Evolutionary conservation across 805 yeast genomes (phyloP), one percentile per base, ranked within the genome.

Genomic region (Myxozyma neotropica): DNA sequence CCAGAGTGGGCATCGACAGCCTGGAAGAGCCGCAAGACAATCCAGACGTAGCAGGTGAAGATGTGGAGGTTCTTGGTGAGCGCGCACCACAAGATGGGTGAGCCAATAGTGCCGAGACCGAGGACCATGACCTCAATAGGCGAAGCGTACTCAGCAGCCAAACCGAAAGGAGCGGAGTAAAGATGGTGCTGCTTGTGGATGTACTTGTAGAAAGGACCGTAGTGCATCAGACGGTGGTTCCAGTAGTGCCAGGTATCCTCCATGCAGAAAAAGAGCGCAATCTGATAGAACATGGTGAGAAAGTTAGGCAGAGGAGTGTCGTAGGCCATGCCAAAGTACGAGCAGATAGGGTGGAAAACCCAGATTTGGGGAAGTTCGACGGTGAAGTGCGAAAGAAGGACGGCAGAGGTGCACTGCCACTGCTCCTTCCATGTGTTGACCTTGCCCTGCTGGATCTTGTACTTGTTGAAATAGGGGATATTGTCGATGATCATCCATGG

Each of bases 1-100:
- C 98, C 99, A 12, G 97, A 91, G 75, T 93, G 99, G 26, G 97
- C 87, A 74, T 93, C 99, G 59, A 93, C 93, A 27, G 99, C 99
- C 80, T 93, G 99, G 79, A 88, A 86, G 68, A 93, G 82, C 75
- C 98, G 84, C 69, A 89, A 76, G 7, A 88, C 80, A 70, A 93
- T 87, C 98, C 98, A 93, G 57, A 84, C 66, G 71, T 89, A 85
- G 60, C 92, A 83, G n/a, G 98, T 93, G 78, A 89, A 86, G 69
- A 94, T 77, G 73, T 93, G 99, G 73, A 93, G 80, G 72, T 86
- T 77, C 58, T 85, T 82, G 45, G 94, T 84, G 72, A 87, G 77
- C 73, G 83, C 82, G 65, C 90, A 91, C 81, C 89, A 89, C 49
- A 88, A 73, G 58, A 93, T 84, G 58, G 99, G 99, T 76, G 90